Percentiles rank a stretch among this genome's conserved stretches.
phyloP scores from a whole-genome alignment of 1,139 yeast species.

The Scheffersomyces quercinus region DNA sequence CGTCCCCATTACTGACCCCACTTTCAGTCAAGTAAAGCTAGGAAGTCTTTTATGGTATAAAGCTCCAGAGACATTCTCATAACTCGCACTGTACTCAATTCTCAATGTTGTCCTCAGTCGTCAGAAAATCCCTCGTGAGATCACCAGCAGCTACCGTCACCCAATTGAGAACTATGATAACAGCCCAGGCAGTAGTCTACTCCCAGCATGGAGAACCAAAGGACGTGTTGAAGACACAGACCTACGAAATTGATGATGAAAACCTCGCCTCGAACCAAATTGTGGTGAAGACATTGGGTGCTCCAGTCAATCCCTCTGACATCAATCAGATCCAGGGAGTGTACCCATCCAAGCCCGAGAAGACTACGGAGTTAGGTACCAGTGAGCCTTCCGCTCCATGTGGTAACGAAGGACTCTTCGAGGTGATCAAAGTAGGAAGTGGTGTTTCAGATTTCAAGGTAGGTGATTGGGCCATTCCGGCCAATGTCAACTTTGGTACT shows the following conservation, averaged over 20 bases:
- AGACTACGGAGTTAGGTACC: conserved; percentile 50
- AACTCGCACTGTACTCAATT: too few species aligned
- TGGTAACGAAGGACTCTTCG: conserved; percentile 94
- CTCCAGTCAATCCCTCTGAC: conserved; percentile 94
- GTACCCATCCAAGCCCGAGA: conserved; percentile 78
- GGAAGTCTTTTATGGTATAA: too few species aligned
- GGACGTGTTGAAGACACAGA: conserved; percentile 54
- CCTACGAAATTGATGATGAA: conserved; percentile 50
- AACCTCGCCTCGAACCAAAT: conserved; percentile 45
- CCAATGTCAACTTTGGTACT: conserved; percentile 82
- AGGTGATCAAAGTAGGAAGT: conserved; percentile 73
- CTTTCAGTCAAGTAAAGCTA: too few species aligned
- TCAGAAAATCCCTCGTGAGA: neutral
- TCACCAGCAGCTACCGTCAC: neutral
- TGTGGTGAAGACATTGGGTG: conserved; percentile 66
- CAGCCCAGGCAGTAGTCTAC: conserved; percentile 61
- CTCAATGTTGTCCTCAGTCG: neutral
- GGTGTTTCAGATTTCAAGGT: conserved; percentile 46
- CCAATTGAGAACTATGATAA: conserved; percentile 41
- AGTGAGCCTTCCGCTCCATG: conserved; percentile 70
- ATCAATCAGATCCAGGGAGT: conserved; percentile 91
- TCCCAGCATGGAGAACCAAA: conserved; percentile 60
- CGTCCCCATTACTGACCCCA: too few species aligned
- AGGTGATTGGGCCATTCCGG: conserved; percentile 95
- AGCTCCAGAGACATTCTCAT: too few species aligned